Conservation (phyloP, 257 asterid species). For the Penstemon eatonii region DNA sequence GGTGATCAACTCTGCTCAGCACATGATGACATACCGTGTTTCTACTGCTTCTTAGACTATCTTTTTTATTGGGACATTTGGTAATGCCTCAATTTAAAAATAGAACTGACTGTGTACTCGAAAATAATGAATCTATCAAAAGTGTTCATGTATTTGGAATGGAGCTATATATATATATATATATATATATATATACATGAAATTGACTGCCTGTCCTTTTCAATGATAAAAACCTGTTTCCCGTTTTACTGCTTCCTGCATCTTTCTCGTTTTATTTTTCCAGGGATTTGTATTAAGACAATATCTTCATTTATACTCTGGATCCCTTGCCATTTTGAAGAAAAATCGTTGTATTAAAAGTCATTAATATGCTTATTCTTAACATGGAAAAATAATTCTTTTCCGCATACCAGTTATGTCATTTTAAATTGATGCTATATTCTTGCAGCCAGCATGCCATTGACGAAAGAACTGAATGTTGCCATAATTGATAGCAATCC, state of each 20-base stretch:
- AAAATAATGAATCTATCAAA: constrained; percentile 1
- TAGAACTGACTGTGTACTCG: constrained; percentile 1
- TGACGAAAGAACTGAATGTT: constrained; percentile 68
- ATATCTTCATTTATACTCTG: not conserved
- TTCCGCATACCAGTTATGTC: constrained; percentile 11
- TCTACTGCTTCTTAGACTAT: not conserved
- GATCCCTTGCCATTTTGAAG: not conserved
- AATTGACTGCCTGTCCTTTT: not conserved
- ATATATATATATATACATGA: too few species aligned
- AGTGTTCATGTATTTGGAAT: not conserved
- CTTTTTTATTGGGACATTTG: not conserved
- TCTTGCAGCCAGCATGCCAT: constrained; percentile 74
- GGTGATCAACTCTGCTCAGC: constrained; percentile 15
- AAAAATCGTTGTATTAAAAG: constrained; percentile 7
- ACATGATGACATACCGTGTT: not conserved
- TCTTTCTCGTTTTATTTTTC: not conserved
- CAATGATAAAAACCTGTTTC: not conserved
- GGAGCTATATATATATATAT: too few species aligned
- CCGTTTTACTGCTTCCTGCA: not conserved
- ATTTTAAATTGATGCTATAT: constrained; percentile 24
- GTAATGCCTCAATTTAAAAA: not conserved
- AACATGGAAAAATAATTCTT: not conserved
- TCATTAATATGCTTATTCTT: constrained; percentile 17
- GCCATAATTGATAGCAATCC: constrained; percentile 98
- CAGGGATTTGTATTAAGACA: not conserved